Evolutionary conservation across 768 basidiomycete species (phyloP), one percentile per base, ranked within the genome.

Genomic region (Suillus americanus): DNA sequence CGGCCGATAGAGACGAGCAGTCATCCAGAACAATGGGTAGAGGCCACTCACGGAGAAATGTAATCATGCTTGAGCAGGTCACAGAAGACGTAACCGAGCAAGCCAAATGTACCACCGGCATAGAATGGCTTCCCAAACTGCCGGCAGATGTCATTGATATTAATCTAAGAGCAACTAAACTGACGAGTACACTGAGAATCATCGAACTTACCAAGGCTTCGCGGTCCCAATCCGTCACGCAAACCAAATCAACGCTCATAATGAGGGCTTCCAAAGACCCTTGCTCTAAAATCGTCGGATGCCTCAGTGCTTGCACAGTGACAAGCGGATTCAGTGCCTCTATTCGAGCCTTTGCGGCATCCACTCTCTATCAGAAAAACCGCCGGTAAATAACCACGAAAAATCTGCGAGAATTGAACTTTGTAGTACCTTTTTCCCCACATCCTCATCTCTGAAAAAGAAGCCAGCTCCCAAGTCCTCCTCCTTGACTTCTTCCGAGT

Each of bases 251-350:
- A 46, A 94, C 88, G 45, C 77, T 75, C 64, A 83, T 81, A 25
- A 94, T 79, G 56, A 94, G 75, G 28, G 80, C 76, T 65, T 86
- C 84, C 35, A 95, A 81, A 51, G 77, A 79, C 57, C 82, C 82
- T 46, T 79, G 81, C 38, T 85, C 81, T 50, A 87, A 75, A 20
- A 80, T 74, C 45, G 82, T 74, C 12, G 78, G 70, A 62, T 83
- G 80, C 48, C 90, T 80, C 48, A 90, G 73, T 25, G 88, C 86
- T 72, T 94, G 86, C 64, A 99, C 85, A 41, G 82, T 80, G 66
- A 99, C 97, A 62, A 97, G 89, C 51, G 97, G 95, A 73, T 99
- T 99, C 53, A 99, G 83, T 65, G 88, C 89, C 75, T 92, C 90
- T 64, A 99, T 90, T 71, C 94, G 86, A 28, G 88, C 78, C 75